A percentile compares a stretch with the other conserved stretches of the same genome.
Evolutionary conservation across 345 rosid genomes (phyloP).

Genomic region (Rhizophora mangle): DNA sequence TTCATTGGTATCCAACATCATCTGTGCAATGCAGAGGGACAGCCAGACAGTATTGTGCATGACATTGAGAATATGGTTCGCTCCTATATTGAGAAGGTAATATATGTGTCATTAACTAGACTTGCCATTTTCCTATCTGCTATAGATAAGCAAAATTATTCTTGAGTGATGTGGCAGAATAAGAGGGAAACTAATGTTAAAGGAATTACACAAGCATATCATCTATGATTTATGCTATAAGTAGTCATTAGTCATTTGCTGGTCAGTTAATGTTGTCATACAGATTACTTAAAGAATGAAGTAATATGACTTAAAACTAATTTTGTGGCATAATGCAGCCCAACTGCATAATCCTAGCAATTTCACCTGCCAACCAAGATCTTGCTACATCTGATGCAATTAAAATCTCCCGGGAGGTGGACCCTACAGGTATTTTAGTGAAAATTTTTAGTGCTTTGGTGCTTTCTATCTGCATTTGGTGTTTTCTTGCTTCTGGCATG

Average conservation of each 20-base stretch:
- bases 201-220: no score
- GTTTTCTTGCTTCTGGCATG: no score
- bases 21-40: constrained; percentile 71
- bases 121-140: neutral
- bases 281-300: neutral
- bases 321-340: constrained; percentile 53
- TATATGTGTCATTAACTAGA: neutral
- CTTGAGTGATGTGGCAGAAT: no score
- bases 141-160: neutral
- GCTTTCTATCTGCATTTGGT: neutral
- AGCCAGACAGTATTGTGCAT: constrained; percentile 85
- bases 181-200: no score
- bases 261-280: no score
- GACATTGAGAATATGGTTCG: constrained; percentile 99
- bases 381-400: constrained; percentile 99
- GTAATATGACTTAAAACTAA: constrained; percentile 5
- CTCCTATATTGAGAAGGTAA: constrained; percentile 94
- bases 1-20: constrained; percentile 5
- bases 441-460: neutral
- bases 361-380: constrained; percentile 99
- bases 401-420: constrained; percentile 97
- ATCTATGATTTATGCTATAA: no score
- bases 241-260: no score
- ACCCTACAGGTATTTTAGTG: constrained; percentile 67
- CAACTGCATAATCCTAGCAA: constrained; percentile 90